Base-by-base conservation (phyloP, 768 basidiomycete species). In the Psilocybe subaeruginosa region DNA sequence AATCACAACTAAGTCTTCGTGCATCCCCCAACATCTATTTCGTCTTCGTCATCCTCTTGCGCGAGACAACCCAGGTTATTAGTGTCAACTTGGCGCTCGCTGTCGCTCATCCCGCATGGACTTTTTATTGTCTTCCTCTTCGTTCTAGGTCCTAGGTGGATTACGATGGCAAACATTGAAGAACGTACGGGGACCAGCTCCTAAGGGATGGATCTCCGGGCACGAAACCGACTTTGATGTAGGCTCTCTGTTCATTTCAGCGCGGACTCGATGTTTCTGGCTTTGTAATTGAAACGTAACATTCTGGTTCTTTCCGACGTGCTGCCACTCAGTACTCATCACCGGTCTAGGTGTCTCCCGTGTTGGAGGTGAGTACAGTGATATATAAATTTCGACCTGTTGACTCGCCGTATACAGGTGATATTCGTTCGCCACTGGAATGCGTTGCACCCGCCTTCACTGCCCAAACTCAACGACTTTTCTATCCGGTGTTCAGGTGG, bases 381-480 rank as follows among this genome's bases (percentile, higher is more conserved):
- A 11, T 27, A 23, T 41, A 23, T 14, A 19, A 17, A 1, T 7
- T 46, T 37, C 12, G 11, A 16, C 9, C 8, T 43, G 23, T 8
- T 23, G 23, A 23, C 41, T 55, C n/a, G 29, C 39, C 1, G 0
- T 31, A 7, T 3, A 8, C 30, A 61, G 60, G 54, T 11, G 60
- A 61, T 2, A 61, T 35, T 16, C 60, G 56, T 56, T 51, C 60
- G 60, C 12, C 60, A 61, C 30, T 1, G 60, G 33, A 61, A 61
- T 35, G 51, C 7, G 17, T 61, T n/a, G 51, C 49, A 23, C 60
- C 60, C 9, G 54, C 54, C 8, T 61, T 61, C 39, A 61, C 60
- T 19, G 30, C 60, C 23, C 54, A 61, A 45, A 54, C 60, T 50
- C 60, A 61, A 23, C 54, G 54, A 2, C 54, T 47, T 4, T 61